Base-by-base conservation (phyloP, 345 rosid species). In the Geranium rotundifolium region DNA sequence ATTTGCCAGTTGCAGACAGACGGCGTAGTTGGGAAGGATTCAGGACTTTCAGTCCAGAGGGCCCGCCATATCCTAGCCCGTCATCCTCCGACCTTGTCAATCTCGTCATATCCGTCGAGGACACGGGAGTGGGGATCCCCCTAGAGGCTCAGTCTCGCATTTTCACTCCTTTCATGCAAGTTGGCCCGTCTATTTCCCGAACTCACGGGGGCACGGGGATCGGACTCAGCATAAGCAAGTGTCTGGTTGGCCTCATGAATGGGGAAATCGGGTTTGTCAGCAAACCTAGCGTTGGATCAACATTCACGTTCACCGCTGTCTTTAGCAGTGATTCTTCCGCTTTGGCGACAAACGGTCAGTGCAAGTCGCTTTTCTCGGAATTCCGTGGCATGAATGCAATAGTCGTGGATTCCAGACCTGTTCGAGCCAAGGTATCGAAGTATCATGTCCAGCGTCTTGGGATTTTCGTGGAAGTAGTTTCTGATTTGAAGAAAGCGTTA, bases 171-270 rank as follows among this genome's bases (percentile, higher is more conserved):
- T 92, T 89, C 71, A 84, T 89, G 92, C 98, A 92, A 75, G 98
- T 89, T 10, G 89, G 83, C 58, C 95, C 96, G 23, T 92, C 96
- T 34, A 87, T 85, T 60, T 92, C 98, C 10, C 76, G 96, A 62
- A 86, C 84, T 4, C 90, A 83, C 49, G 98, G 98, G 29, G 98
- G 98, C 65, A 92, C 98, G 2, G 96, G 98, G 12, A 92, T 92
- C 65, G 98, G 98, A 39, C 86, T 92, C 41, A 92, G 98, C 84
- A 92, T 92, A 76, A 89, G 96, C 84, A 92, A 92, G 78, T 84
- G 83, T 73, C 76, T 92, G 75, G 98, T 89, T 65, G 78, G 81
- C 63, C 89, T 86, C 63, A 92, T 92, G 98, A 81, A 80, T 68
- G 98, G 99, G 55, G 95, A 93, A 61, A 86, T 89, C 52, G 96